Conservation (phyloP, 257 asterid species). For the Solanum medicagineum region DNA sequence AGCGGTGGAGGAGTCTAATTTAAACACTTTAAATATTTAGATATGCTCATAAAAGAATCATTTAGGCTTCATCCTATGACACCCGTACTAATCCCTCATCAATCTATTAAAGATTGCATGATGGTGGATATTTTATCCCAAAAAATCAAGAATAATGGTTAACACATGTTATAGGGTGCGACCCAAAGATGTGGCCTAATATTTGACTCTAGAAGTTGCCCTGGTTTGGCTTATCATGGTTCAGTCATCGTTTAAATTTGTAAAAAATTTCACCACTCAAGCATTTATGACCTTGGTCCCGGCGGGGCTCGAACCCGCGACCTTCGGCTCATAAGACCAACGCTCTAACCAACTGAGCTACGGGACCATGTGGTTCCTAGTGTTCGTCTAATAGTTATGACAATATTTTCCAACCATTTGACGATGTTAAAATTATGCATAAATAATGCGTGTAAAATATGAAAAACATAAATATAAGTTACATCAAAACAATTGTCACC, state of each 20-base stretch:
- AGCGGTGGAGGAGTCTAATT: no score
- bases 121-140: background rate
- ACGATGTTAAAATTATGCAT: background rate
- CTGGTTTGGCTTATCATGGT: slow-evolving; percentile 2
- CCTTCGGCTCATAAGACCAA: slow-evolving; percentile 99
- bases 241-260: background rate
- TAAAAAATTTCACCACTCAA: no score
- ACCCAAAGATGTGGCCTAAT: background rate
- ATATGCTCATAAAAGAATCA: no score
- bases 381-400: no score
- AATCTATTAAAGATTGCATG: no score
- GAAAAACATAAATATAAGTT: background rate
- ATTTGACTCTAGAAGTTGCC: slow-evolving; percentile 13
- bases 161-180: slow-evolving; percentile 1
- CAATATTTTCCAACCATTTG: background rate
- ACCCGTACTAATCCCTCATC: no score
- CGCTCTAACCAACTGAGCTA: slow-evolving; percentile 99
- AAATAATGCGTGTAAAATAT: background rate
- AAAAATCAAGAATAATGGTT: background rate
- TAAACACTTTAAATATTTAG: no score
- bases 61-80: no score
- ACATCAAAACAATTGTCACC: no score
- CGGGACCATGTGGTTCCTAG: slow-evolving; percentile 28
- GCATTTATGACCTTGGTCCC: slow-evolving; percentile 49
- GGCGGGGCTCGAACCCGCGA: slow-evolving; percentile 99